Conservation (phyloP, 495 filamentous ascomycete genomes). For the Staphylotrichum tortipilum region DNA sequence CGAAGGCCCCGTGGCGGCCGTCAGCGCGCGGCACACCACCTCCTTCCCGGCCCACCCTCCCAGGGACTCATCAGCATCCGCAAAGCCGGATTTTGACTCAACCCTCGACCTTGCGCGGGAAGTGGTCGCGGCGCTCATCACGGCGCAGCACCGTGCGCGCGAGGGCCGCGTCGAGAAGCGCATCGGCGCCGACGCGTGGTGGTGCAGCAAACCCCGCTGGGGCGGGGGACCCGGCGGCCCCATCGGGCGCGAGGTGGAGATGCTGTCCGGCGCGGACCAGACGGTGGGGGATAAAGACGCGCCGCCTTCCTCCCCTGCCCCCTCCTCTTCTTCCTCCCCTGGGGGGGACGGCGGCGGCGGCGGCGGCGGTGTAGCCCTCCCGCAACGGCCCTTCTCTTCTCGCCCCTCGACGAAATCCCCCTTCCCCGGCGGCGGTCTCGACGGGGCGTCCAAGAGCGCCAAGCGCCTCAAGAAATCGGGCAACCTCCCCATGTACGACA, state of each 20-base stretch:
- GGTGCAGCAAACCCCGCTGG: constrained; percentile 65
- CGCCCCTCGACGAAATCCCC: not conserved
- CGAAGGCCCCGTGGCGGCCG: constrained; percentile 66
- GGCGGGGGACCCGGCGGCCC: constrained; percentile 63
- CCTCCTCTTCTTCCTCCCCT: not conserved
- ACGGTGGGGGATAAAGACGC: constrained; percentile 38
- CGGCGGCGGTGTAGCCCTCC: constrained; percentile 1
- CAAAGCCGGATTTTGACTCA: constrained; percentile 33
- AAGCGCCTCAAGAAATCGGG: constrained; percentile 39
- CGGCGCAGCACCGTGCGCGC: constrained; percentile 74
- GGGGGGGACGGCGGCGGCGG: not conserved
- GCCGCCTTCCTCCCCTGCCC: constrained; percentile 3
- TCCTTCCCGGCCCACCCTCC: constrained; percentile 28
- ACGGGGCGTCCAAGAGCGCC: constrained; percentile 31
- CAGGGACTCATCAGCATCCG: too few relatives aligned
- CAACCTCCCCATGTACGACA: constrained; percentile 45
- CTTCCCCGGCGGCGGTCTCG: not conserved
- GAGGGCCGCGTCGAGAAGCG: constrained; percentile 57
- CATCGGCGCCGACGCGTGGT: constrained; percentile 74
- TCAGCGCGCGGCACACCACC: constrained; percentile 47
- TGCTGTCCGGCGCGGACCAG: constrained; percentile 26
- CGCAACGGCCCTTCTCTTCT: constrained; percentile 3
- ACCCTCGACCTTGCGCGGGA: constrained; percentile 65
- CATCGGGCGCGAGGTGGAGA: constrained; percentile 47
- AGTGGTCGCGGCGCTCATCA: constrained; percentile 60